A percentile compares a stretch with the other conserved stretches of the same genome.
phyloP scores from a whole-genome alignment of 495 filamentous ascomycete species.

The Neurospora tetraspora region DNA sequence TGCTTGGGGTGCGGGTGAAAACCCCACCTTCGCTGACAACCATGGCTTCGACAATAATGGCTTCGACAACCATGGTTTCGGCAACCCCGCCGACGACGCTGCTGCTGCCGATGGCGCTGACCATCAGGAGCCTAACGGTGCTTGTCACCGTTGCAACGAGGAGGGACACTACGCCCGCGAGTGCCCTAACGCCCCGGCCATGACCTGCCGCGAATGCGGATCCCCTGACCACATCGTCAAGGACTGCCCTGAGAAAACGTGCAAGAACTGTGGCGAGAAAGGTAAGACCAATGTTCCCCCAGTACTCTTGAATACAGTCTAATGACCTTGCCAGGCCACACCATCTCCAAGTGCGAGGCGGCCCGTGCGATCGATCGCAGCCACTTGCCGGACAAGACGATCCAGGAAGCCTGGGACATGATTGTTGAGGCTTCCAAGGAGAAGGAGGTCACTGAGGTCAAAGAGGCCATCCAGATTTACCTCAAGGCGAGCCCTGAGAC shows the following conservation, averaged over 20 bases:
- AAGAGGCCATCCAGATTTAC: conserved; percentile 62
- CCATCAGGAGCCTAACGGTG: conserved; percentile 21
- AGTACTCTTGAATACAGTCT: neutral
- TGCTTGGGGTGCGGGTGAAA: neutral
- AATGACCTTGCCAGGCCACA: conserved; percentile 47
- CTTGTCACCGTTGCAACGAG: conserved; percentile 67
- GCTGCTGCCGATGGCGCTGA: neutral
- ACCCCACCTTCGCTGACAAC: neutral
- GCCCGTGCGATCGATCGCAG: conserved; percentile 58
- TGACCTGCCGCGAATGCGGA: conserved; percentile 57
- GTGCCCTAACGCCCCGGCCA: conserved; percentile 53
- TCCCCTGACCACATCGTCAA: conserved; percentile 54
- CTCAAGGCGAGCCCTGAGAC: conserved; percentile 58
- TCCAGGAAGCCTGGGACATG: conserved; percentile 60
- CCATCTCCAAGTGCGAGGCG: conserved; percentile 52
- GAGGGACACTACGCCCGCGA: conserved; percentile 58
- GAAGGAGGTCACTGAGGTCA: conserved; percentile 64
- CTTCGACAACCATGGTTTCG: neutral
- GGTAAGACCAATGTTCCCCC: conserved; percentile 36
- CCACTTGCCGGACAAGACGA: conserved; percentile 44
- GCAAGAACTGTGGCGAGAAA: conserved; percentile 66
- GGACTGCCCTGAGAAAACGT: conserved; percentile 61
- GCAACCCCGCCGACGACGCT: neutral
- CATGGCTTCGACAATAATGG: conserved; percentile 1
- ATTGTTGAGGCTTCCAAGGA: conserved; percentile 53